phyloP scores from a whole-genome alignment of 2,329 filamentous ascomycete species.

The Penicillium sp. region DNA sequence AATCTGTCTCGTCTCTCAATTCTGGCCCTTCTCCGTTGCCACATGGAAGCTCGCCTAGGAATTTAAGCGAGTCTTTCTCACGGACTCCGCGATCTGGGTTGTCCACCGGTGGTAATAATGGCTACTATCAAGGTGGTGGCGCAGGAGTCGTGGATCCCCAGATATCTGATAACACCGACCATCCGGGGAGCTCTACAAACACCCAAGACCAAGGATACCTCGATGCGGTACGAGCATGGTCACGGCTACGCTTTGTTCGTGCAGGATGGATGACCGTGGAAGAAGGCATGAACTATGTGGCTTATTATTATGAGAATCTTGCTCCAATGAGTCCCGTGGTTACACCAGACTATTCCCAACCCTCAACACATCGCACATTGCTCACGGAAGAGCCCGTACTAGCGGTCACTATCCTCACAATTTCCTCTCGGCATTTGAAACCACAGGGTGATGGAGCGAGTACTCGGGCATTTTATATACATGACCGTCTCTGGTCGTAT shows the following conservation, averaged over 20 bases:
- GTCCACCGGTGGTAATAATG: conserved; percentile 48
- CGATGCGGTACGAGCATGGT: conserved; percentile 84
- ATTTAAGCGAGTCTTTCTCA: conserved; percentile 39
- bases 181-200: conserved; percentile 32
- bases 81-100: conserved; percentile 45
- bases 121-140: conserved; percentile 51
- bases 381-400: conserved; percentile 92
- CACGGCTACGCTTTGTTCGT: conserved; percentile 88
- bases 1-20: conserved; percentile 45
- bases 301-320: conserved; percentile 92
- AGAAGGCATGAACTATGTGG: conserved; percentile 91
- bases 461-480: conserved; percentile 86
- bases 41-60: conserved; percentile 40
- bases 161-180: conserved; percentile 31
- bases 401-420: conserved; percentile 86
- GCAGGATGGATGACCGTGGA: conserved; percentile 95
- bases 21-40: conserved; percentile 43
- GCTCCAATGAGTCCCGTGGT: conserved; percentile 93
- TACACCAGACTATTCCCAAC: conserved; percentile 83
- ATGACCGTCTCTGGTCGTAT: conserved; percentile 94
- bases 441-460: conserved; percentile 78
- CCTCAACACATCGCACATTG: conserved; percentile 77
- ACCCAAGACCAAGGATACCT: conserved; percentile 47
- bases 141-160: conserved; percentile 32
- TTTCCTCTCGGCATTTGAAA: conserved; percentile 83